Evolutionary conservation across 495 filamentous ascomycete genomes (phyloP).

Genomic region (Talaromyces adpressus): DNA sequence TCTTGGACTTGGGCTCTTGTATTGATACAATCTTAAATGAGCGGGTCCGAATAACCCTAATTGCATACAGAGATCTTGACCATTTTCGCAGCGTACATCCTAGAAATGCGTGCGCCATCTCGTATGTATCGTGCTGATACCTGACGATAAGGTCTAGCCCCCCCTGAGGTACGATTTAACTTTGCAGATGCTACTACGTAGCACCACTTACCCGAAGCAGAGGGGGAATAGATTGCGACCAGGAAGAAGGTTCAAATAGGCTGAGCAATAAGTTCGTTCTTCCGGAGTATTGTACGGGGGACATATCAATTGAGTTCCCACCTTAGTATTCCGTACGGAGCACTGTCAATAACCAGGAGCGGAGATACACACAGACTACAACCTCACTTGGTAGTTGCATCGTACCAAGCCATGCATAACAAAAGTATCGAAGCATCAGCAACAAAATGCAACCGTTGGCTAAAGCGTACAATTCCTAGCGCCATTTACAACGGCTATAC

Average conservation of each 20-base stretch:
- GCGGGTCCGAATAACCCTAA: background rate
- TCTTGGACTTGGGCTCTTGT: no score
- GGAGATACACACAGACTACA: background rate
- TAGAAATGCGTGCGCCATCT: no score
- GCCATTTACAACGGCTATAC: background rate
- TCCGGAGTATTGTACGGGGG: background rate
- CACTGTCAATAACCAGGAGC: background rate
- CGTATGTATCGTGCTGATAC: background rate
- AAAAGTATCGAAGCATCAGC: background rate
- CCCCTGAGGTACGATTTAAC: background rate
- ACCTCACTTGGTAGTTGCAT: background rate
- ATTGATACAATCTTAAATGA: background rate
- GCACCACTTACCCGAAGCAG: background rate
- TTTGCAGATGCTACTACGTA: background rate
- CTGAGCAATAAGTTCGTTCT: background rate
- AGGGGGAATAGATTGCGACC: background rate
- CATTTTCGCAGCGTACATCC: background rate
- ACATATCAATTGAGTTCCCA: background rate
- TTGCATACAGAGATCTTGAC: background rate
- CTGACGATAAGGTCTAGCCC: background rate
- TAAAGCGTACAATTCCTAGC: background rate
- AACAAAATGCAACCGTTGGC: background rate
- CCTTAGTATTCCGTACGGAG: no score
- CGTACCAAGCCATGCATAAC: background rate
- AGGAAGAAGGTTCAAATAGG: background rate